Conservation (phyloP, 441 rosid genomes). For the Jatropha multifida region DNA sequence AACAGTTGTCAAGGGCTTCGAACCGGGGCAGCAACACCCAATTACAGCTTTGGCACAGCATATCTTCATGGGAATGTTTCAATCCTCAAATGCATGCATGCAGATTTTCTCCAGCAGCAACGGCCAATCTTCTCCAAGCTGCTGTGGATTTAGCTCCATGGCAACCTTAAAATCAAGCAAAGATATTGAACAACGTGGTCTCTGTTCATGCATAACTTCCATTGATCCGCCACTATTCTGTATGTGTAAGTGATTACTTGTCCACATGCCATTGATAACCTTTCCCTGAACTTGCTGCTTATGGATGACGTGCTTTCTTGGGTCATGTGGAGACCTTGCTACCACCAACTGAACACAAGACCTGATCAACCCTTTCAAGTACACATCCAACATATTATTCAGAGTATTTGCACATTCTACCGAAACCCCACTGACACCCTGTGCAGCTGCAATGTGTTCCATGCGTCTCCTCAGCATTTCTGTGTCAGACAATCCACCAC, state of each 20-base stretch:
- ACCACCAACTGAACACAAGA: constrained; percentile 66
- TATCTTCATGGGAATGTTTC: constrained; percentile 33
- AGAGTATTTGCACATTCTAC: constrained; percentile 66
- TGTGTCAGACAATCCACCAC: constrained; percentile 57
- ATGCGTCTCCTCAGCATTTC: constrained; percentile 71
- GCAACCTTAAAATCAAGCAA: constrained; percentile 86
- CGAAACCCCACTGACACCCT: constrained; percentile 83
- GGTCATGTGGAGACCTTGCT: constrained; percentile 45
- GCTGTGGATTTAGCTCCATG: constrained; percentile 85
- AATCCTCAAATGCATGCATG: constrained; percentile 57
- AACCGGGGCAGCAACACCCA: constrained; percentile 35
- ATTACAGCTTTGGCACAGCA: constrained; percentile 31
- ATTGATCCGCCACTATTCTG: constrained; percentile 39
- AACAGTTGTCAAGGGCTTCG: constrained; percentile 33
- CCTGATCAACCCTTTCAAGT: constrained; percentile 74
- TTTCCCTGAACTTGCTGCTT: constrained; percentile 62
- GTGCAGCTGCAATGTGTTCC: constrained; percentile 69
- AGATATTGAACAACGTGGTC: constrained; percentile 47
- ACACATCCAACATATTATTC: constrained; percentile 64
- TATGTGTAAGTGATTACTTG: constrained; percentile 54
- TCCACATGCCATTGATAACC: constrained; percentile 53
- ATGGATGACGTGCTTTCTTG: constrained; percentile 41
- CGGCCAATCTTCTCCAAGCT: constrained; percentile 94
- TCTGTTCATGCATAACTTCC: constrained; percentile 48
- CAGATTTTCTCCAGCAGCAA: constrained; percentile 73